Base-by-base conservation (phyloP, 2,329 filamentous ascomycete species). In the Trichothecium roseum region DNA sequence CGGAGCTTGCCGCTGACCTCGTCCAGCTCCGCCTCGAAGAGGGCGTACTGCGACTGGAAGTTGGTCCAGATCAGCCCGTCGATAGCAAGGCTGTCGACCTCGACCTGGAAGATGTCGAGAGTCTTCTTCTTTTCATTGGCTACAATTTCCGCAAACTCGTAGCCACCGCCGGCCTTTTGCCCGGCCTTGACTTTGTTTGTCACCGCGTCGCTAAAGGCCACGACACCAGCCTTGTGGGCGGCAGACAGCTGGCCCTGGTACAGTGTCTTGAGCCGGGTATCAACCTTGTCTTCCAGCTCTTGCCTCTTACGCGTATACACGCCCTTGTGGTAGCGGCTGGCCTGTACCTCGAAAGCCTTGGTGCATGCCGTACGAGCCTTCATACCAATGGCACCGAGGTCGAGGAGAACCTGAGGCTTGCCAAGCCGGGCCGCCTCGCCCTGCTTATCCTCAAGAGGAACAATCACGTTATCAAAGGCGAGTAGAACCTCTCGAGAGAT, bases 131-230 rank as follows among this genome's bases (percentile, higher is more conserved):
- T 94, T 56, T 95, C 84, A 37, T 76, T 70, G 28, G 78, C 75
- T 5, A 98, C 91, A 48, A 96, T 95, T 46, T 93, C 83, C 16
- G 88, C 87, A 58, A 98, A 98, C 53, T 98, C 91, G 52, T 98
- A 96, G 35, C 74, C 72, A 7, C 79, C 82, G 16, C 88, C 88
- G 37, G 87, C 86, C 66, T 94, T 95, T 58, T 96, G 89, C 3
- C 89, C 89, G 18, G 75, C 69, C 60, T 96, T 98, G 45, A 98
- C 88, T 33, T 85, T 82, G 35, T 68, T 63, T n/a, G 78, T 78
- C 32, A 98, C 91, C 3, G 87, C 82, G 24, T 95, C 85, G 50
- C 78, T 87, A 55, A 98, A 98, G 2, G 80, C 74, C 12, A 72
- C 63, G 15, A 96, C 82, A 2, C 89, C 88, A 1, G 78, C 73